Evolutionary conservation across 371 early-diverging fungal species (phyloP), one percentile per base, ranked within the genome.

Genomic region (Mucor ambiguus): DNA sequence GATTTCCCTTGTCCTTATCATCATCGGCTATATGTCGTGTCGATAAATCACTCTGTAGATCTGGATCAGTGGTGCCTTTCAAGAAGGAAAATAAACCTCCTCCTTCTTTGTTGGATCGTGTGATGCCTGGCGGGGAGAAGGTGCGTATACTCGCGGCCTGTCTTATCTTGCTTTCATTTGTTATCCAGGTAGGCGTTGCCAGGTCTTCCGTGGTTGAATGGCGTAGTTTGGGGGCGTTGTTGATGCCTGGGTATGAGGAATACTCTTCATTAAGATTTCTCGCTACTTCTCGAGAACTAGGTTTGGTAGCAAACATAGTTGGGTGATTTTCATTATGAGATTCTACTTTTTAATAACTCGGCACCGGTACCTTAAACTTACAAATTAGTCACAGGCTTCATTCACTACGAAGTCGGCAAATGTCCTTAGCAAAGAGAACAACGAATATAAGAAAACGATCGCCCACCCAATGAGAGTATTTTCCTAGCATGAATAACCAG

Each of bases 11-110:
- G 9, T 38, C 41, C 14, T 76, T 73, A 14, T 5, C 41, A 18
- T 41, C 41, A 12, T 76, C 33, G 4, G 33, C 30, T 18, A 71
- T 55, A 30, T 77, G 77, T 9, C 67, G 69, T 24, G 74, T 77
- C 12, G 77, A 73, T 2, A 77, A 55, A 22, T 77, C 77, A 6
- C 62, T 46, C 12, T 44, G 35, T 8, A 44, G 58, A 14, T 55
- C 58, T 30, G 59, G 60, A n/a, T 63, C 43, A 6, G 10, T 58
- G n/a, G 24, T 29, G 26, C 20, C 30, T 22, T 32, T 35, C 12
- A 55, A 60, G 52, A 11, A 68, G 6, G 24, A 49, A 63, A 30
- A 44, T 6, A 18, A 14, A 24, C 14, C 26, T 18, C 38, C 35
- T 29, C 20, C 11, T 16, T 22, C 14, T n/a, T 22, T 26, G 26